Percentiles rank a stretch among this genome's conserved stretches.
Evolutionary conservation across 1,284 basidiomycete genomes (phyloP).

Genomic region (Ustilago tritici): DNA sequence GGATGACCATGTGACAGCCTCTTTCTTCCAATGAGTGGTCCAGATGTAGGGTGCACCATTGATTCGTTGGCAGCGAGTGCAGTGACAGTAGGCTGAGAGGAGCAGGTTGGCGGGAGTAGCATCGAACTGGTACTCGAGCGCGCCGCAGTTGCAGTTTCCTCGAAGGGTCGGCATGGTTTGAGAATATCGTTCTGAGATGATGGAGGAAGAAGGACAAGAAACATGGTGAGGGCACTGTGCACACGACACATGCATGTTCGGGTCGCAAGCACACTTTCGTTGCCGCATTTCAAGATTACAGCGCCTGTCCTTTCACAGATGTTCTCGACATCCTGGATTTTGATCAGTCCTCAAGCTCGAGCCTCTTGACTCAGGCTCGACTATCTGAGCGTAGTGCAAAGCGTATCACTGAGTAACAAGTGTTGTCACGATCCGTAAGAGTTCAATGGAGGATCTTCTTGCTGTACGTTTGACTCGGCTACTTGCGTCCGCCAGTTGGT

Average conservation of each 20-base stretch:
- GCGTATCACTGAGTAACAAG: too few species aligned
- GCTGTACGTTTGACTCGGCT: constrained; percentile 8
- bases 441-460: neutral
- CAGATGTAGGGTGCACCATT: constrained; percentile 62
- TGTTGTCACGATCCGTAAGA: neutral
- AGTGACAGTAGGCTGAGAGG: constrained; percentile 60
- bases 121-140: constrained; percentile 37
- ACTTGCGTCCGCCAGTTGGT: constrained; percentile 15
- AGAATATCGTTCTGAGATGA: neutral
- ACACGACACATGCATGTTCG: constrained; percentile 15
- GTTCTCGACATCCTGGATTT: neutral
- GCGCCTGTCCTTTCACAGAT: neutral
- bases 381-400: neutral
- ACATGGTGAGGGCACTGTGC: neutral
- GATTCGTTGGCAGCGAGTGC: constrained; percentile 61
- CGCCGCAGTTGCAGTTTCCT: constrained; percentile 55
- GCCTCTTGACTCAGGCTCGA: neutral
- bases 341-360: neutral
- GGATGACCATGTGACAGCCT: constrained; percentile 55
- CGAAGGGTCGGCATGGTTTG: constrained; percentile 29
- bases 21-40: constrained; percentile 59
- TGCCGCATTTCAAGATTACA: neutral
- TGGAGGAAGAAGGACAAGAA: constrained; percentile 5
- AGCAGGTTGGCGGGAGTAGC: constrained; percentile 39
- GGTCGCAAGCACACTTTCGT: neutral